Conservation (phyloP, 176 grass and related monocot genomes). For the Triticum turgidum region DNA sequence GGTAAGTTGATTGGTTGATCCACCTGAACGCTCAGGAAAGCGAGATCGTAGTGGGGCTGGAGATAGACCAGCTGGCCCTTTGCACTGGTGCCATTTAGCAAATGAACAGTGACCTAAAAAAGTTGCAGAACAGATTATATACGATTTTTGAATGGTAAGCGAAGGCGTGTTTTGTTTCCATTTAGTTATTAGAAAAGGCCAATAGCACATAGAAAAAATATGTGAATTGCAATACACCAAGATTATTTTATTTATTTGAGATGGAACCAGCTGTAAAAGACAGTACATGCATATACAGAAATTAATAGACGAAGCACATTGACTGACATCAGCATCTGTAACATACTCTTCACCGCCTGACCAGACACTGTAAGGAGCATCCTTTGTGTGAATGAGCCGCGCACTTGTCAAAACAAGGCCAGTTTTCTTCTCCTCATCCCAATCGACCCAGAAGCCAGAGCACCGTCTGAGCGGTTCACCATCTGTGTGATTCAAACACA, state of each 20-base stretch:
- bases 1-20: background rate
- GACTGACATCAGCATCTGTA: background rate
- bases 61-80: background rate
- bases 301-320: background rate
- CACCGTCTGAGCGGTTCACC: background rate
- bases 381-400: background rate
- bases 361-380: background rate
- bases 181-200: background rate
- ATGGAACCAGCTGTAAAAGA: background rate
- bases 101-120: background rate
- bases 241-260: background rate
- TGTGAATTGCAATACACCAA: background rate
- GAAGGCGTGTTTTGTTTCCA: too few species aligned
- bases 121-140: background rate
- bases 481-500: background rate
- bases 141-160: background rate
- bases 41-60: constrained; percentile 27
- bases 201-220: background rate
- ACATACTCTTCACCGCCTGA: background rate
- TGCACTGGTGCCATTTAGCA: background rate
- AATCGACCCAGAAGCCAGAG: background rate
- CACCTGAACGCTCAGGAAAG: background rate
- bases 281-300: background rate
- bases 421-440: background rate
- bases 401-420: background rate